Conservation (phyloP, 202 grass and related monocot genomes). For the Dendrocalamus latiflorus region DNA sequence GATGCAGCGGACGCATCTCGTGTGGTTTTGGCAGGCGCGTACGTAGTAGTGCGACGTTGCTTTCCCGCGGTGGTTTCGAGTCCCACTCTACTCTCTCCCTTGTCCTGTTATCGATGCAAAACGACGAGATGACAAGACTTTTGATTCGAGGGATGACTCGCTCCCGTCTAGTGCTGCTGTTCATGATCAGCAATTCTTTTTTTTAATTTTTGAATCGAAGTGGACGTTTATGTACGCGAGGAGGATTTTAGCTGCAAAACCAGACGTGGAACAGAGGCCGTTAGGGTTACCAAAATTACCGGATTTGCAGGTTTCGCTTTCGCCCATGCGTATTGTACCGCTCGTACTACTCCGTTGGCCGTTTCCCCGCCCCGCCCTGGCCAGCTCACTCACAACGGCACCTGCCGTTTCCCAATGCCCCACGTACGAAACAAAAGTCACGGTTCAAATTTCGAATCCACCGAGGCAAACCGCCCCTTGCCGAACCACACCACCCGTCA, state of each 20-base stretch:
- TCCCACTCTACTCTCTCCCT: background rate
- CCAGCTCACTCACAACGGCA: background rate
- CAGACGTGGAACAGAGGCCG: background rate
- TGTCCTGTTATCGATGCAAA: background rate
- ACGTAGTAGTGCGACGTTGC: background rate
- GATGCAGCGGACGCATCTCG: background rate
- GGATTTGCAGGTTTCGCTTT: background rate
- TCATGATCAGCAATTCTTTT: background rate
- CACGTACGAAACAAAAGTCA: constrained; percentile 2
- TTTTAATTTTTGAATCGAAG: background rate
- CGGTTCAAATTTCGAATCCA: constrained; percentile 45
- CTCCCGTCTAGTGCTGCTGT: background rate
- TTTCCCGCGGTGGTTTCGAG: background rate
- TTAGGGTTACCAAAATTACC: background rate
- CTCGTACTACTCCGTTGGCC: background rate
- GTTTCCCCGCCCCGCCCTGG: background rate
- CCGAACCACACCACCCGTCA: background rate
- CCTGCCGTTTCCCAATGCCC: constrained; percentile 20
- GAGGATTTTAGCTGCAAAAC: background rate
- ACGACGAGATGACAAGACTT: background rate
- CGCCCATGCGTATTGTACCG: background rate
- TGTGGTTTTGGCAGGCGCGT: background rate
- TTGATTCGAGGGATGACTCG: background rate
- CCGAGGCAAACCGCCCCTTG: background rate
- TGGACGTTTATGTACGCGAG: background rate